Evolutionary conservation across 805 yeast species (phyloP).

Genomic region (Candida taoyuanica): DNA sequence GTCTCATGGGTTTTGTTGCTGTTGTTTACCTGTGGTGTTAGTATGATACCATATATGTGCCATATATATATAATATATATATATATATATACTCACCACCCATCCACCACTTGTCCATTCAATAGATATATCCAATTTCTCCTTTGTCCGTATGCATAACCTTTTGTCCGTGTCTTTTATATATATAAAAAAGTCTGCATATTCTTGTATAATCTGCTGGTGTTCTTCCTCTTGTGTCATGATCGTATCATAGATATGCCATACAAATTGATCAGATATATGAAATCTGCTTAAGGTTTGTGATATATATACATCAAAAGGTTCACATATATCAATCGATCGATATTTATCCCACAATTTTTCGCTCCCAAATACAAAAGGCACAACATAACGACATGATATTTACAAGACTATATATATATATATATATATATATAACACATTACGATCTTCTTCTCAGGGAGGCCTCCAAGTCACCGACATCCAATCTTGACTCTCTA

Average conservation of each 20-base stretch:
- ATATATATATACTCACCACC: conserved; percentile 1
- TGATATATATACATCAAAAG: no score
- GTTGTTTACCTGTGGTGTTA: not conserved
- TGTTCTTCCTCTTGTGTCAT: no score
- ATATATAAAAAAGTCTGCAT: conserved; percentile 1
- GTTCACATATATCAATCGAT: not conserved
- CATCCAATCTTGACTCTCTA: conserved; percentile 73
- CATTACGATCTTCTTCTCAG: conserved; percentile 27
- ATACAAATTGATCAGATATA: no score
- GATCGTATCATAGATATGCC: no score
- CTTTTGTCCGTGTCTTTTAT: not conserved
- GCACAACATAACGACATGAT: not conserved
- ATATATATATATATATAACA: not conserved
- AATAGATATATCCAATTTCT: not conserved
- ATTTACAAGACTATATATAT: not conserved
- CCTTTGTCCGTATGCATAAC: not conserved
- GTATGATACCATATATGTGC: not conserved
- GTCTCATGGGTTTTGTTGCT: not conserved
- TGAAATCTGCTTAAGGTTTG: no score
- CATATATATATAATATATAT: not conserved
- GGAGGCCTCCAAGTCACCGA: conserved; percentile 57
- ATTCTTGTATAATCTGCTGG: conserved; percentile 6
- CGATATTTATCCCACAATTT: no score
- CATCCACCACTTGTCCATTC: conserved; percentile 7
- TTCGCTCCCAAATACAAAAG: not conserved